These are phyloP conservation scores for Lichtheimia hyalospora DNA, from an alignment of 371 early-diverging fungal genomes.

Conservation along the genomic window DNA sequence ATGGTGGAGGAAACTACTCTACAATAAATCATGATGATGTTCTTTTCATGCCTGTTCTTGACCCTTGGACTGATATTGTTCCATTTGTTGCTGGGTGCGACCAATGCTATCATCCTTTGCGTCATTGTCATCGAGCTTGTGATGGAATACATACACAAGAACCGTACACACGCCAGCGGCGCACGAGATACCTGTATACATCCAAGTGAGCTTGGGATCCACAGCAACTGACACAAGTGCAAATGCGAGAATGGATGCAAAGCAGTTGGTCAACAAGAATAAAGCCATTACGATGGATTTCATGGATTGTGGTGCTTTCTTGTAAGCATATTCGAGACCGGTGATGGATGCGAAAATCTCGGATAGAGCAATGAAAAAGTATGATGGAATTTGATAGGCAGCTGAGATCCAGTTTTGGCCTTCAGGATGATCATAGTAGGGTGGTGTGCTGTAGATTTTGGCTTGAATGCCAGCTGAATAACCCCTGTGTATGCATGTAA, in stretches of 20 bases:
- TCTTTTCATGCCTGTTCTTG: no score
- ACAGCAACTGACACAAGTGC: constrained; percentile 64
- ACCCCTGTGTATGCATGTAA: constrained; percentile 6
- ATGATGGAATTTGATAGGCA: constrained; percentile 67
- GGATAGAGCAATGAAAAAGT: constrained; percentile 59
- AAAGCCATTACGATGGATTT: constrained; percentile 77
- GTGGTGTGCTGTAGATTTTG: constrained; percentile 54
- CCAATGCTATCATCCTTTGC: constrained; percentile 27
- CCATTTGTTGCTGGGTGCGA: constrained; percentile 1
- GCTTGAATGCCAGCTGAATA: constrained; percentile 70
- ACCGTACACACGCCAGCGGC: constrained; percentile 17
- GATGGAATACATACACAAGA: constrained; percentile 21
- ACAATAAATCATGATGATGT: no score
- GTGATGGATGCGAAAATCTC: constrained; percentile 74
- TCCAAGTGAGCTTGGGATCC: constrained; percentile 69
- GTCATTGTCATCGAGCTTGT: constrained; percentile 18
- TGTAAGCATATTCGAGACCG: constrained; percentile 80
- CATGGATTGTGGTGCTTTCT: constrained; percentile 74
- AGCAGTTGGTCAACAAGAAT: constrained; percentile 71
- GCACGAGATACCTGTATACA: constrained; percentile 55
- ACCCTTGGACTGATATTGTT: no score
- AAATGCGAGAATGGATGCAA: constrained; percentile 66
- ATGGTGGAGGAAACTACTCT: no score
- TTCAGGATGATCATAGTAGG: constrained; percentile 29
- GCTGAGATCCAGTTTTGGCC: constrained; percentile 54